phyloP scores from a whole-genome alignment of 108 stramenopile species.

The Cyclotella distinguenda region DNA sequence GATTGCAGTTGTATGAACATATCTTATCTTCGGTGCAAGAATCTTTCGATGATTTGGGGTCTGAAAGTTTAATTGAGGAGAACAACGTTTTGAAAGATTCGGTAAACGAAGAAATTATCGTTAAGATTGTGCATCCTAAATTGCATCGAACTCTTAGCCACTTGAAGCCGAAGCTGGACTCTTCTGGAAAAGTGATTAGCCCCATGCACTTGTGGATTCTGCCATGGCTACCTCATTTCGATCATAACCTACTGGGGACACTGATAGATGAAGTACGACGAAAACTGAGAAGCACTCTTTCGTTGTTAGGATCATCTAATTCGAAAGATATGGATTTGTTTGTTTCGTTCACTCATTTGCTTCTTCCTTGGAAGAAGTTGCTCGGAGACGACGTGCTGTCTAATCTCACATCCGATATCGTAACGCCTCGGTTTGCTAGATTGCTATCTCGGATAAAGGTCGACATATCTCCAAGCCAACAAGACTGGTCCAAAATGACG shows the following conservation, averaged over 20 bases:
- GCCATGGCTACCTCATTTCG: conserved; percentile 80
- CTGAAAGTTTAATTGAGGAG: conserved; percentile 13
- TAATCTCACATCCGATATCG: conserved; percentile 48
- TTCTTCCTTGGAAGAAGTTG: conserved; percentile 66
- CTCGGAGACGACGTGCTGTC: conserved; percentile 47
- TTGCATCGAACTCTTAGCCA: conserved; percentile 42
- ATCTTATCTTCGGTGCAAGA: conserved; percentile 24
- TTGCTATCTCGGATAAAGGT: conserved; percentile 35
- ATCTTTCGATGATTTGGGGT: background rate
- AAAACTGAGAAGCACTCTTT: conserved; percentile 54
- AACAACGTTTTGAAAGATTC: conserved; percentile 26
- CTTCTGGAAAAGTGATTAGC: conserved; percentile 25
- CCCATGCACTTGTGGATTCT: conserved; percentile 73
- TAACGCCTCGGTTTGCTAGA: conserved; percentile 57
- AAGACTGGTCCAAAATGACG: conserved; percentile 44
- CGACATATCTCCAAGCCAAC: conserved; percentile 11
- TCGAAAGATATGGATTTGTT: conserved; percentile 47
- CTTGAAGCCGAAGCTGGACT: conserved; percentile 59
- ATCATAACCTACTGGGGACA: conserved; percentile 51
- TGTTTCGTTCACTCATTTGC: conserved; percentile 20
- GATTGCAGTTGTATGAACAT: conserved; percentile 60
- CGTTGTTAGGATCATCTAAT: conserved; percentile 47
- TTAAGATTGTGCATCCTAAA: conserved; percentile 46
- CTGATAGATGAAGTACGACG: conserved; percentile 63
- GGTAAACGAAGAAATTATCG: conserved; percentile 38